A percentile compares a stretch with the other conserved stretches of the same genome.
Conservation (phyloP, 1,139 yeast genomes). For the Sugiyamaella sp. region DNA sequence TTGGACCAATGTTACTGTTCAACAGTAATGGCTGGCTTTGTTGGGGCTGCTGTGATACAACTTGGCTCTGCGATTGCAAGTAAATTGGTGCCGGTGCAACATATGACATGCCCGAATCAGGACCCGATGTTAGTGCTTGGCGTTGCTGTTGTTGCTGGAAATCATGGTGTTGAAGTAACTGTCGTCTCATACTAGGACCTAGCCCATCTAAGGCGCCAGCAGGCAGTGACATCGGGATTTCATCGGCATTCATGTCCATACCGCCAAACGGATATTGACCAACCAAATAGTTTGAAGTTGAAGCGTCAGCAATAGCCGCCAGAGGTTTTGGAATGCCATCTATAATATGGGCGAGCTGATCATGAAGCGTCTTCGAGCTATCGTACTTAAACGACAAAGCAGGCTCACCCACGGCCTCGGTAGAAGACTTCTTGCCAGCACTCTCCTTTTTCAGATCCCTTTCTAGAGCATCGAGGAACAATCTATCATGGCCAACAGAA, state of each 20-base stretch:
- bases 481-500: constrained; percentile 89
- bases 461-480: constrained; percentile 92
- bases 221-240: not conserved
- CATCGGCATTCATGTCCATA: constrained; percentile 2
- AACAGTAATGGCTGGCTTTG: not conserved
- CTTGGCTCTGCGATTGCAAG: constrained; percentile 11
- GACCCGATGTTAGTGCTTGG: constrained; percentile 1
- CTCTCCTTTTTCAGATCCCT: constrained; percentile 84
- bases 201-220: not conserved
- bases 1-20: not conserved
- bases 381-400: constrained; percentile 47
- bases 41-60: constrained; percentile 1
- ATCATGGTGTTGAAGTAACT: not conserved
- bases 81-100: constrained; percentile 16
- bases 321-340: constrained; percentile 39
- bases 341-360: constrained; percentile 41
- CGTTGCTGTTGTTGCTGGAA: constrained; percentile 19
- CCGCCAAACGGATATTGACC: constrained; percentile 16
- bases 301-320: constrained; percentile 42
- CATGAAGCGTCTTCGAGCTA: constrained; percentile 43
- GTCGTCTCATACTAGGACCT: not conserved
- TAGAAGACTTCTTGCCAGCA: constrained; percentile 42
- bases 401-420: constrained; percentile 48
- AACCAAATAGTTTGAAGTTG: constrained; percentile 30
- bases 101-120: not conserved